Evolutionary conservation across 225 moss, liverwort and hornwort genomes (phyloP), one percentile per base, ranked within the genome.

Genomic region (Sphagnum contortum): DNA sequence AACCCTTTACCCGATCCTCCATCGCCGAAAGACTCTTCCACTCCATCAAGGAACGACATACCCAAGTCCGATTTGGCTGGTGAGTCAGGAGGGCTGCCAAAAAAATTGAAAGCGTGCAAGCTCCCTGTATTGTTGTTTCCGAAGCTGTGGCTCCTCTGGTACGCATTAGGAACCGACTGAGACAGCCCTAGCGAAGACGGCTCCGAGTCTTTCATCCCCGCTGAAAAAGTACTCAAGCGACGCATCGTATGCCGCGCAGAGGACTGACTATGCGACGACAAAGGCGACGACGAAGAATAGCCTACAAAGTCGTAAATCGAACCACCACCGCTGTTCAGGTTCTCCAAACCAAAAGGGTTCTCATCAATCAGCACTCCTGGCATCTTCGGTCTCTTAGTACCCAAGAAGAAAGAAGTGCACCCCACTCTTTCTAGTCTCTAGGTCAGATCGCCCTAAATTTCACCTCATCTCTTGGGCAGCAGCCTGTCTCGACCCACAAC

Each of bases 311-410:
- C 91, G 77, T 79, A 87, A 68, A 83, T 83, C 57, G 88, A 76
- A 50, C 68, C 70, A 29, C 29, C 29, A 62, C 68, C 76, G 69
- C 74, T 45, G 64, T 77, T 65, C 72, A 78, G 68, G 52, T 68
- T 61, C 44, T 89, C 89, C 11, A 88, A 68, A 48, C 74, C 73
- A 63, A 74, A 86, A 61, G 76, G 82, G 72, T 85, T 86, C 66
- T 95, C 89, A 61, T 88, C 82, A 48, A 88, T 73, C 84, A 88
- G 75, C 81, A 96, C 92, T 73, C 88, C 92, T 77, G 90, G 92
- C 95, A 96, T 96, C 74, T 81, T 80, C 66, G 62, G 29, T 29
- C 29, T 29, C 29, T 29, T 29, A 29, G 29, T 29, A 29, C 29
- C 29, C 29, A 29, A 29, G 29, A 29, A 29, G 29, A 29, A 29